Percentiles rank a stretch among this genome's conserved stretches.
phyloP scores from a whole-genome alignment of 2,329 filamentous ascomycete species.

The Diaporthe ilicicola region DNA sequence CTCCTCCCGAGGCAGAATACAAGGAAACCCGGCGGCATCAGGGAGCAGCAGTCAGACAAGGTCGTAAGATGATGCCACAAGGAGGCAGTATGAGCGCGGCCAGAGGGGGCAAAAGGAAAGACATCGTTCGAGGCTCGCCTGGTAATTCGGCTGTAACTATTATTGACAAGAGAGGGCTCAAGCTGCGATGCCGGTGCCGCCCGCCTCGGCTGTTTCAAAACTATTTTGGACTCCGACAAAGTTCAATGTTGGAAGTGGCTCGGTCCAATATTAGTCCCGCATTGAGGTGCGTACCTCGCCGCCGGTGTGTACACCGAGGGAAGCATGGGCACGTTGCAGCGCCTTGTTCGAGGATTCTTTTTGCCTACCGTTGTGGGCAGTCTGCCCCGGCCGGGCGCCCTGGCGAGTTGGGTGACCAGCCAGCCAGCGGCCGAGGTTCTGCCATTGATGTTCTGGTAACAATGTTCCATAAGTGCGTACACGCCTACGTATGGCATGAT shows the following conservation, averaged over 20 bases:
- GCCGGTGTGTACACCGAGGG: constrained; percentile 20
- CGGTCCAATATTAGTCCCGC: not conserved
- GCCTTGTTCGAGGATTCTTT: not conserved
- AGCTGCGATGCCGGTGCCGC: constrained; percentile 7
- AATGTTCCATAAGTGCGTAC: not conserved
- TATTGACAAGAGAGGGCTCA: no score
- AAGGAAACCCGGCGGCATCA: no score
- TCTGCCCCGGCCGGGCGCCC: constrained; percentile 20
- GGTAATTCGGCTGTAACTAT: no score
- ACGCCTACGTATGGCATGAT: constrained; percentile 26
- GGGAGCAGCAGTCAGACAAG: no score
- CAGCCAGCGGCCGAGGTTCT: not conserved
- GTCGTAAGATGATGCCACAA: no score
- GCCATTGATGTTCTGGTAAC: constrained; percentile 1
- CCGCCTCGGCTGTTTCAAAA: constrained; percentile 29
- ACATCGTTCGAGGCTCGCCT: no score
- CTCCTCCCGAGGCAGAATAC: no score
- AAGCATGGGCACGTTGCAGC: constrained; percentile 3
- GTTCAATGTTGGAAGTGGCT: constrained; percentile 18
- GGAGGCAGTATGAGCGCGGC: no score
- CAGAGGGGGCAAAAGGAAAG: no score
- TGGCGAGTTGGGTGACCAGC: constrained; percentile 9
- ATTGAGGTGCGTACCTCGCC: constrained; percentile 25
- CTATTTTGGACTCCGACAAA: constrained; percentile 30
- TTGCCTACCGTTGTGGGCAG: constrained; percentile 16